These are phyloP conservation scores for Talaromyces piceae DNA, from an alignment of 2,329 filamentous ascomycete species.

Conservation along the genomic window DNA sequence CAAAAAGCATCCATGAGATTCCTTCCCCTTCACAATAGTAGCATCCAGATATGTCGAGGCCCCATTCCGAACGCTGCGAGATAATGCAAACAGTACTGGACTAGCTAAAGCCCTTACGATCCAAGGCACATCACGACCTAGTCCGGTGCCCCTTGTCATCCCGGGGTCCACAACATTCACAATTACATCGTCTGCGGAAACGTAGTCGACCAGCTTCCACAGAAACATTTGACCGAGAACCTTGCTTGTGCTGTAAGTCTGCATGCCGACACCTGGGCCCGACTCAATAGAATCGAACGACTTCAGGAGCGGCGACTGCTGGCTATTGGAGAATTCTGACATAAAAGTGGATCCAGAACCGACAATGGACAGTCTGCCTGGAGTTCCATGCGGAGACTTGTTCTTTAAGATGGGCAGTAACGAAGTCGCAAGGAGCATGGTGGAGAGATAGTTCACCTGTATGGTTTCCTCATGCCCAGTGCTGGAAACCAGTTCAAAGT, in stretches of 20 bases:
- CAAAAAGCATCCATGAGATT: constrained; percentile 46
- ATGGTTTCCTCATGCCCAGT: constrained; percentile 47
- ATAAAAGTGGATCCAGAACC: constrained; percentile 14
- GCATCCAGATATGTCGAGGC: constrained; percentile 45
- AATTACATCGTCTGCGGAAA: constrained; percentile 34
- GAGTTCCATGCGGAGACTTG: constrained; percentile 11
- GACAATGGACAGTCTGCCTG: constrained; percentile 16
- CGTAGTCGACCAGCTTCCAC: constrained; percentile 29
- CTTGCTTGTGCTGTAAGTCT: background rate
- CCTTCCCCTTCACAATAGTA: constrained; percentile 37
- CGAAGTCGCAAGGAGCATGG: constrained; percentile 46
- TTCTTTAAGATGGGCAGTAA: constrained; percentile 43
- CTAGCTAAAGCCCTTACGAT: background rate
- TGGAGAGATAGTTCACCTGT: constrained; percentile 54
- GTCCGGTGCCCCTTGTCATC: constrained; percentile 33
- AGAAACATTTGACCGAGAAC: constrained; percentile 25
- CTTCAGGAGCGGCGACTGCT: constrained; percentile 20
- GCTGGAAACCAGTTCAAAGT: constrained; percentile 25
- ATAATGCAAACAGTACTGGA: background rate
- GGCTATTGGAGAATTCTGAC: constrained; percentile 13
- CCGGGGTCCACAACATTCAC: constrained; percentile 45
- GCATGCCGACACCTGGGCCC: background rate
- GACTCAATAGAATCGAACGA: constrained; percentile 11
- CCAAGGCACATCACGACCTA: constrained; percentile 17
- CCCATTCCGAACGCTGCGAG: constrained; percentile 21